Base-by-base conservation (phyloP, 768 basidiomycete genomes). In the Strobilomyces confusus region DNA sequence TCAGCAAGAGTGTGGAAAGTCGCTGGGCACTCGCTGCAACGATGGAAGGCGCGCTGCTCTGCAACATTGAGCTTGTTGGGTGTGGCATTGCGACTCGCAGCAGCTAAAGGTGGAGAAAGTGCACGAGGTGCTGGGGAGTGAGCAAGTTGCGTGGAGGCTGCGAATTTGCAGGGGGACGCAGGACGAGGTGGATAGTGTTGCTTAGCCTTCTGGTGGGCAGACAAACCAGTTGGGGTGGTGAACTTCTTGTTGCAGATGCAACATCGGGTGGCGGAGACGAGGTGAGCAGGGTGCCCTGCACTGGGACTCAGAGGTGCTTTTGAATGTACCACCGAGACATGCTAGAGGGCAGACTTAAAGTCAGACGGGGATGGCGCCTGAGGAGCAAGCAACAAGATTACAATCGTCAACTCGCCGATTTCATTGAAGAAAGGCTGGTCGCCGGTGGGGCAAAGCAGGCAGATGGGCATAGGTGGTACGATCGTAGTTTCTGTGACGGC, bases 201-300 rank as follows among this genome's bases (percentile, higher is more conserved):
- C 36, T 68, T 68, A 29, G 56, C 64, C 4, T 54, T 58, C 52
- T 57, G 67, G 44, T 68, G 66, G 19, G 42, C 44, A 17, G 49
- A 41, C 32, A 68, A 51, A 13, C 44, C 66, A 17, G 0, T 38
- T 5, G 58, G 33, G 22, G 67, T 52, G 12, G 60, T 41, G 23
- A 64, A 69, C 48, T 49, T 59, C 54, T 65, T 69, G 49, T 63
- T 57, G 59, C 66, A 68, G 37, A 64, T 22, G 41, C 44, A 57
- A 54, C 66, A 68, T 48, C 49, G 41, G 43, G 61, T 62, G 6
- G 64, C 1, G 13, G 58, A 33, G 41, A 36, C 37, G 22, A 44
- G 48, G 8, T 43, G 57, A 22, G 26, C 47, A 44, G 48, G 34
- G 25, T 36, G 46, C 7, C 46, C 44, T 25, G 23, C 38, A 9